A percentile compares a stretch with the other conserved stretches of the same genome.
phyloP scores from a whole-genome alignment of 73 alveolate genomes.

The Paramecium sonneborni region DNA sequence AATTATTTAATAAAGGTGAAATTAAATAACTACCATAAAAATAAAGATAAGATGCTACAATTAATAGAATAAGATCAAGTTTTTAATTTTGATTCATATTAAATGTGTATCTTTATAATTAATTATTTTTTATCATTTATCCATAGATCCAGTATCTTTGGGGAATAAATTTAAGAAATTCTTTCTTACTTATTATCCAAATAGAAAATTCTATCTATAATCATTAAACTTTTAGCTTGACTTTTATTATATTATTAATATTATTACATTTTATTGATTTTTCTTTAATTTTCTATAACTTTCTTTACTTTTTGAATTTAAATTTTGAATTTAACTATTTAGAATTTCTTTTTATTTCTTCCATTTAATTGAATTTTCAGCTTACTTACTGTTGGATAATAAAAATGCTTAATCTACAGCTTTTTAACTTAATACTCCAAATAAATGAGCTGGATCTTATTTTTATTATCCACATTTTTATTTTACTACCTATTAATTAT shows the following conservation, averaged over 20 bases:
- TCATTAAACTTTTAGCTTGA: background rate
- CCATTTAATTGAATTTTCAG: background rate
- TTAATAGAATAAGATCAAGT: background rate
- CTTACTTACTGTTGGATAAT: background rate
- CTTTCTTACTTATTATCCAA: background rate
- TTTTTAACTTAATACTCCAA: background rate
- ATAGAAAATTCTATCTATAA: background rate
- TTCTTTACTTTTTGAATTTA: background rate
- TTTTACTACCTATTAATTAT: background rate
- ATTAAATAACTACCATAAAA: background rate
- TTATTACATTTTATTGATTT: background rate
- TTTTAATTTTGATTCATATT: background rate
- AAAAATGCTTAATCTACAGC: conserved; percentile 4
- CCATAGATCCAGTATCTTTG: background rate
- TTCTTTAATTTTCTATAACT: background rate
- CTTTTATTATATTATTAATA: background rate
- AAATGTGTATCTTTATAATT: background rate
- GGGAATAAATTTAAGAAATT: background rate
- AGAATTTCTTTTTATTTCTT: background rate
- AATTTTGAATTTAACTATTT: background rate
- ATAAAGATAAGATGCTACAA: background rate
- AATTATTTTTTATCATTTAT: background rate
- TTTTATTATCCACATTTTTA: background rate
- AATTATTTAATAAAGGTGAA: background rate
- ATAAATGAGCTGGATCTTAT: background rate